phyloP scores from a whole-genome alignment of 2,329 filamentous ascomycete species.

The Colletotrichum melonis region DNA sequence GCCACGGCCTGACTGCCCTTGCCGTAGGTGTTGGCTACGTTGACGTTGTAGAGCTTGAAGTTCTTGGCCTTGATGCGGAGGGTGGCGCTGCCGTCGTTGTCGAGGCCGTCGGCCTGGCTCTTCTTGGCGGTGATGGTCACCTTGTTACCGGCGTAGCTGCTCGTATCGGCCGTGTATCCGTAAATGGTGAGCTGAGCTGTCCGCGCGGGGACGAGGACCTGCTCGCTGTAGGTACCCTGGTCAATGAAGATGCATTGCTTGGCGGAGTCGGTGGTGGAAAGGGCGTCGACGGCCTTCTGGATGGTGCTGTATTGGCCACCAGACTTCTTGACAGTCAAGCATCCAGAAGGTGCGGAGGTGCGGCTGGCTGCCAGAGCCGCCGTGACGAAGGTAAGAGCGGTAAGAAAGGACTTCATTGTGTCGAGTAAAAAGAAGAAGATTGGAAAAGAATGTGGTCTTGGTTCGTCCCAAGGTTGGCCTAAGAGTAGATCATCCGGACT shows the following conservation, averaged over 20 bases:
- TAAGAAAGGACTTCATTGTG: slow-evolving; percentile 30
- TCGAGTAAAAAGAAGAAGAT: background rate
- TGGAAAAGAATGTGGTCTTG: background rate
- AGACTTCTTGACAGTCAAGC: slow-evolving; percentile 44
- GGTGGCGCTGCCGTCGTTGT: slow-evolving; percentile 64
- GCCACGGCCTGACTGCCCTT: slow-evolving; percentile 60
- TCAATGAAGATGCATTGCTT: slow-evolving; percentile 74
- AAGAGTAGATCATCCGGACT: background rate
- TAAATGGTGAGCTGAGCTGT: slow-evolving; percentile 63
- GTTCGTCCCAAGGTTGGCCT: slow-evolving; percentile 1
- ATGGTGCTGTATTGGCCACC: slow-evolving; percentile 40
- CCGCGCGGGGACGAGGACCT: slow-evolving; percentile 64
- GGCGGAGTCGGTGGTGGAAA: slow-evolving; percentile 61
- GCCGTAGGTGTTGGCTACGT: slow-evolving; percentile 60
- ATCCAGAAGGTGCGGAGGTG: slow-evolving; percentile 45
- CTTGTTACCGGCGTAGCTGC: slow-evolving; percentile 64
- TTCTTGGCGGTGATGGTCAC: slow-evolving; percentile 66
- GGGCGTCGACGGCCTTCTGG: slow-evolving; percentile 67
- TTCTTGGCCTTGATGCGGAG: slow-evolving; percentile 60
- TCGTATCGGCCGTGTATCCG: slow-evolving; percentile 67
- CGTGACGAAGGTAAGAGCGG: slow-evolving; percentile 12
- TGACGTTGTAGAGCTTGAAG: slow-evolving; percentile 72
- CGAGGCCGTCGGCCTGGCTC: slow-evolving; percentile 62
- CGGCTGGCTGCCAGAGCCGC: slow-evolving; percentile 39
- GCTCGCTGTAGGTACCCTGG: slow-evolving; percentile 71